These are phyloP conservation scores for Rhododendron ovatum DNA, from an alignment of 148 eudicot genomes.

Conservation along the genomic window DNA sequence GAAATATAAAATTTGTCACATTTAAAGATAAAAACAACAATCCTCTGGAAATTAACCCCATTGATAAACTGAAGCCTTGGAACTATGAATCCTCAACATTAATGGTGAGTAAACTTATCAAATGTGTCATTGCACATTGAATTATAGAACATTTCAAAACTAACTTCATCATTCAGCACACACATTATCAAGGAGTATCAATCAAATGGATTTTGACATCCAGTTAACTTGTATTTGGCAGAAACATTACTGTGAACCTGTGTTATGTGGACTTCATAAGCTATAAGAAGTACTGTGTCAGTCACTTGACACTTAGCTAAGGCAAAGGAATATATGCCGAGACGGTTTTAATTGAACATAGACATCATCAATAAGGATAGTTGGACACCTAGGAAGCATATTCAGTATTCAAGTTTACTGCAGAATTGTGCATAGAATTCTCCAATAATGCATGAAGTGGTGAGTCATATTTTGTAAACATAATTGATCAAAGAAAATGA, in stretches of 20 bases:
- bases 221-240: background rate
- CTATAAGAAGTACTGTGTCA: background rate
- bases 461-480: background rate
- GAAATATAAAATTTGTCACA: background rate
- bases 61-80: background rate
- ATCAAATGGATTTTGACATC: background rate
- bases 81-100: background rate
- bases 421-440: background rate
- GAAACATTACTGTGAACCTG: background rate
- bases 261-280: background rate
- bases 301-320: background rate
- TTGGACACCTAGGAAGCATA: background rate
- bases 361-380: background rate
- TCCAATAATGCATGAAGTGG: background rate
- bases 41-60: background rate
- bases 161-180: background rate
- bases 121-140: background rate
- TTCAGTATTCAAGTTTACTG: background rate
- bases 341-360: background rate
- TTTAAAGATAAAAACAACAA: background rate
- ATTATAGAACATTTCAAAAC: background rate
- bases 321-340: background rate
- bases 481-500: background rate
- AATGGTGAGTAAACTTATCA: background rate
- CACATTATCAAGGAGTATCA: background rate